Evolutionary conservation across 1,284 basidiomycete species (phyloP), one percentile per base, ranked within the genome.

Genomic region (Mycena sp.): DNA sequence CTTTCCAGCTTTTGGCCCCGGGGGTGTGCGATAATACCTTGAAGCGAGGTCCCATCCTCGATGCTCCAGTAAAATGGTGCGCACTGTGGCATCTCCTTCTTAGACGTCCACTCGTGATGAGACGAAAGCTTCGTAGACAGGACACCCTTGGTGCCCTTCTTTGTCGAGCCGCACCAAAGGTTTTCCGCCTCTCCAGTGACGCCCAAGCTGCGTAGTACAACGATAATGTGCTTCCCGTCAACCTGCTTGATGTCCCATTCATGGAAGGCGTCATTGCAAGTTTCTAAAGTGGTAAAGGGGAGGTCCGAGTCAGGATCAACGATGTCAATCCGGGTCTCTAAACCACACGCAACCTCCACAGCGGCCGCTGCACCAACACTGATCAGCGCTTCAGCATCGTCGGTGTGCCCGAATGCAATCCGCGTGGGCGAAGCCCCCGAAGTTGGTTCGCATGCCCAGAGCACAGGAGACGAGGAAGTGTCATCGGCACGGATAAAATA

Each of bases 71-170:
- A 63, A 30, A 66, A 66, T 4, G 64, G 60, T 4, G 53, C 57
- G 25, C 52, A 50, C 21, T 59, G 56, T 14, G 64, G 64, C 30
- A 56, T 25, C 19, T 66, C 64, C 30, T 54, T 58, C 21, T 7
- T 26, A n/a, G 21, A 5, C 45, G 57, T 52, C 64, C 64, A 63
- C 35, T 51, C 43, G 37, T 66, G 45, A 28, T 66, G 64, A 30
- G 64, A 59, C 21, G 64, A 66, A 35, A 66, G 64, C 30, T 60
- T 58, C 14, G 44, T 62, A 25, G 45, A 32, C 26, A 65, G 43
- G 38, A 45, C 32, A 35, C 50, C 56, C 26, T 59, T 55, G 9
- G 17, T 38, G 44, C 51, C 58, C 9, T 17, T 3, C 30, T n/a
- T 23, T 17, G 57, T 60, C 10, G 53, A 51, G 21, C 60, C 57